Conservation (phyloP, 1,284 basidiomycete species). For the Fereydounia khargensis region DNA sequence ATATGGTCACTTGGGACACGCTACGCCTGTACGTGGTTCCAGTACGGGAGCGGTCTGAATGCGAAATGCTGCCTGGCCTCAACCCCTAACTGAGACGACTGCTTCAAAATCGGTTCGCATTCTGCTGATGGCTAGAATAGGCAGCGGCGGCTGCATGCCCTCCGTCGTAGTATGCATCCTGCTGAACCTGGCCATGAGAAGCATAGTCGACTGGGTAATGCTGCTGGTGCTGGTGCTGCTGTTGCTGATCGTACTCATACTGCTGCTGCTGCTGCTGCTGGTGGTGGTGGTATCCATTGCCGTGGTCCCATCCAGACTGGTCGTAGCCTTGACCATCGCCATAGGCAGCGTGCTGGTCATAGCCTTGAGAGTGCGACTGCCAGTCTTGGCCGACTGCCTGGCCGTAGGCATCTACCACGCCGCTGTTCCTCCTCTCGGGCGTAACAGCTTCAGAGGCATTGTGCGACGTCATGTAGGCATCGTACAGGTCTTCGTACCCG, state of each 20-base stretch:
- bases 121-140: too few relatives aligned
- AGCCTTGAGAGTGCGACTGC: neutral
- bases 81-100: too few relatives aligned
- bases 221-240: slow-evolving; percentile 1
- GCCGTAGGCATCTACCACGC: slow-evolving; percentile 27
- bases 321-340: neutral
- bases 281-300: neutral
- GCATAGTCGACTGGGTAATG: neutral
- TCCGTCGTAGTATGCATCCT: slow-evolving; percentile 1
- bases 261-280: slow-evolving; percentile 2
- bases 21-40: too few relatives aligned
- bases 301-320: neutral
- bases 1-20: too few relatives aligned
- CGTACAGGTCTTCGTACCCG: slow-evolving; percentile 30
- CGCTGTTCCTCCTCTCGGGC: slow-evolving; percentile 24
- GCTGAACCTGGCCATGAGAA: slow-evolving; percentile 2
- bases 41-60: too few relatives aligned
- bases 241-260: neutral
- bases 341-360: neutral
- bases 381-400: neutral
- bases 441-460: slow-evolving; percentile 14
- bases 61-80: too few relatives aligned
- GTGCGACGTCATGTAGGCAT: slow-evolving; percentile 24
- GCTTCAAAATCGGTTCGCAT: too few relatives aligned
- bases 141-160: too few relatives aligned